A percentile compares a stretch with the other conserved stretches of the same genome.
phyloP scores from a whole-genome alignment of 2,329 filamentous ascomycete species.

The Arthrobotrys conoides region DNA sequence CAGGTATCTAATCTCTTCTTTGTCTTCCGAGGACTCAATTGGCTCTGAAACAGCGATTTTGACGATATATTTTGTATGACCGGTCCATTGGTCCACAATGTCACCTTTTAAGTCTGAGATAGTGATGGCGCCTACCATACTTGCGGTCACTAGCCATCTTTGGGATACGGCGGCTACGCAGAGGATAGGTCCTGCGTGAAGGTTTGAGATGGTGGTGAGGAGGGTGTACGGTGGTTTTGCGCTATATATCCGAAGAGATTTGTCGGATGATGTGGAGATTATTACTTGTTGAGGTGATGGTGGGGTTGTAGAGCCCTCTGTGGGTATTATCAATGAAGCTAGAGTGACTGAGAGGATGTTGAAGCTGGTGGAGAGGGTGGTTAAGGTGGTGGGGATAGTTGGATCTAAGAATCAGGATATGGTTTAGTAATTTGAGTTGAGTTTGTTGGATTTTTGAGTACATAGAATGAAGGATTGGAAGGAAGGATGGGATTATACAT shows the following conservation, averaged over 20 bases:
- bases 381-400: constrained; percentile 23
- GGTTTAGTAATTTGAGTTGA: constrained; percentile 18
- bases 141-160: constrained; percentile 61
- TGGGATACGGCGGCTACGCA: constrained; percentile 55
- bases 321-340: constrained; percentile 60
- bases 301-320: constrained; percentile 11
- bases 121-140: constrained; percentile 62
- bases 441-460: constrained; percentile 38
- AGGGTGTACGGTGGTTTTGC: constrained; percentile 50
- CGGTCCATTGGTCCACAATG: constrained; percentile 32
- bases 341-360: constrained; percentile 68
- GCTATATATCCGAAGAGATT: constrained; percentile 69
- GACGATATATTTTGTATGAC: constrained; percentile 63
- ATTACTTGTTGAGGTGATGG: constrained; percentile 63
- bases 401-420: constrained; percentile 24
- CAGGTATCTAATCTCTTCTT: constrained; percentile 48
- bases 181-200: constrained; percentile 63
- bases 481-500: constrained; percentile 61
- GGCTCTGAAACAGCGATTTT: constrained; percentile 59
- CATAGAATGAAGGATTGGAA: not conserved
- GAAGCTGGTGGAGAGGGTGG: constrained; percentile 66
- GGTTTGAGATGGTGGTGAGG: constrained; percentile 49
- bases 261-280: constrained; percentile 66
- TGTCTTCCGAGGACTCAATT: constrained; percentile 7
- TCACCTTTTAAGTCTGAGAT: constrained; percentile 57